Evolutionary conservation across 2,329 filamentous ascomycete genomes (phyloP), one percentile per base, ranked within the genome.

Genomic region (Plectosphaerella sp.): DNA sequence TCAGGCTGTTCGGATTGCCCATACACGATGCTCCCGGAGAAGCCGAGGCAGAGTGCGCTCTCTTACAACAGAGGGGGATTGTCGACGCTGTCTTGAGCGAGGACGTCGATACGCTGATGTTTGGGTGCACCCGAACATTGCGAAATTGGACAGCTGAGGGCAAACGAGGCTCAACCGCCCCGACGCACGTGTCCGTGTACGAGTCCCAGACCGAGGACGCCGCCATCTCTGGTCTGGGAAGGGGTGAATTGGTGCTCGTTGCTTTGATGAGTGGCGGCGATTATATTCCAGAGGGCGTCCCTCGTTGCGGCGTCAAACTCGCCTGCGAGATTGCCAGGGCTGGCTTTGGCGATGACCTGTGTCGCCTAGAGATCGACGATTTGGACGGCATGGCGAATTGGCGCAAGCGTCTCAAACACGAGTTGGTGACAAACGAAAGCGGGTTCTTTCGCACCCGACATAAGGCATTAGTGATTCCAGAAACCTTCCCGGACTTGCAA

Each of bases 91-190:
- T 97, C 2, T 76, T 99, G 61, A 97, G 90, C 67, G 92, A 99
- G 67, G 94, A 99, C 74, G 91, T 97, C 43, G 94, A 99, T 66
- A 94, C 93, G 2, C 82, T 97, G 62, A 97, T 97, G 93, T 97
- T 97, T 71, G 94, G 94, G 1, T 94, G 91, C 57, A 85, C 82
- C 0, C 72, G 83, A 37, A 93, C 88, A 0, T 72, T 97, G 42
- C 81, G 91, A 48, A 93, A 91, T 61, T 97, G 90, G 86, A 89
- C 89, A 0, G 80, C 88, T 3, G 90, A 95, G 64, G 78, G 77
- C 12, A 78, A 75, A 45, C 78, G 75, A n/a, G 73, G 77, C 1
- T 81, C 77, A 60, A 88, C 87, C 55, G 74, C 77, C 0, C 89
- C 91, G 0, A 97, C 93, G 0, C 94, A 97, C 63, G 87, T 97